phyloP scores from a whole-genome alignment of 2,329 filamentous ascomycete species.

The Zopfia rhizophila region DNA sequence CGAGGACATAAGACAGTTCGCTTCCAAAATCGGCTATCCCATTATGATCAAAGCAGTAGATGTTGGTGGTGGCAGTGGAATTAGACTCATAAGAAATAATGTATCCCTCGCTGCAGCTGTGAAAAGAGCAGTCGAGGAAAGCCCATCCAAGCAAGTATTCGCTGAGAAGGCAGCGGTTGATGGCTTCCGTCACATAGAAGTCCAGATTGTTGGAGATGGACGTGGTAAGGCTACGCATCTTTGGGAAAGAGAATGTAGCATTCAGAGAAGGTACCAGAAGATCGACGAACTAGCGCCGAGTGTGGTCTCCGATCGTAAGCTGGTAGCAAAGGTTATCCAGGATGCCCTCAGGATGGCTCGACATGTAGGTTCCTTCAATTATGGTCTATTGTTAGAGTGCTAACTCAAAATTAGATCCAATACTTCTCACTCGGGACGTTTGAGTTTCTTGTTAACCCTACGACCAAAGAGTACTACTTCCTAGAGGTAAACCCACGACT shows the following conservation, averaged over 20 bases:
- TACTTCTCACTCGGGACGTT: slow-evolving; percentile 72
- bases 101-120: slow-evolving; percentile 59
- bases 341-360: slow-evolving; percentile 65
- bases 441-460: slow-evolving; percentile 69
- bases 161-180: slow-evolving; percentile 71
- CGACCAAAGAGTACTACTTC: slow-evolving; percentile 64
- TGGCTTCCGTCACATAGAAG: slow-evolving; percentile 70
- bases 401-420: slow-evolving; percentile 50
- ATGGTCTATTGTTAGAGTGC: not conserved
- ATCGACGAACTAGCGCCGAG: slow-evolving; percentile 69
- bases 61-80: slow-evolving; percentile 70
- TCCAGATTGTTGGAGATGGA: slow-evolving; percentile 69
- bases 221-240: slow-evolving; percentile 63
- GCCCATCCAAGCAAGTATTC: slow-evolving; percentile 67
- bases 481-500: slow-evolving; percentile 70
- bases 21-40: slow-evolving; percentile 63
- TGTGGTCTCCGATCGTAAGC: slow-evolving; percentile 56
- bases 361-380: slow-evolving; percentile 45
- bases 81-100: slow-evolving; percentile 62
- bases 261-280: slow-evolving; percentile 70
- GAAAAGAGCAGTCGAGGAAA: slow-evolving; percentile 66
- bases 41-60: slow-evolving; percentile 74
- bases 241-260: slow-evolving; percentile 70
- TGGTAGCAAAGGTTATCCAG: slow-evolving; percentile 63
- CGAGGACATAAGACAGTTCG: slow-evolving; percentile 65